Evolutionary conservation across 495 filamentous ascomycete species (phyloP), one percentile per base, ranked within the genome.

Genomic region (Hyaloscypha variabilis): DNA sequence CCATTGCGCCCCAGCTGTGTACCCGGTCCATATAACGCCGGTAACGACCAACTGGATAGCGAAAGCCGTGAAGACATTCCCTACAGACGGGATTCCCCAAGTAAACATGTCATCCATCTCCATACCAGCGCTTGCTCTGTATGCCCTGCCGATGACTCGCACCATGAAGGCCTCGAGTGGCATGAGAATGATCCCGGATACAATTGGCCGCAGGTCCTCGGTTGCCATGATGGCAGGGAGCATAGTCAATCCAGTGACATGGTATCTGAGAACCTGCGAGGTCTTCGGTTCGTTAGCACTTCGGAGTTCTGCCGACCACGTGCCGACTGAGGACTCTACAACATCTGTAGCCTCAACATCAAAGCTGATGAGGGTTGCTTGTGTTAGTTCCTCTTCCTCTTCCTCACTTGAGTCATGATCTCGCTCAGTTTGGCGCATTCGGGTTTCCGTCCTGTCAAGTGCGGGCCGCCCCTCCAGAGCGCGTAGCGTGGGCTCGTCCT

Each of bases 291-390:
- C 71, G 55, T 73, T 71, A 8, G 69, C 67, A 36, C 61, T 71
- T 26, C 82, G 76, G 17, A 86, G 74, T 62, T 86, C 83, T 42
- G 83, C 83, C n/a, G 82, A 81, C 83, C 83, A 86, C 4, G 79
- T 68, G n/a, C 80, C 82, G 2, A 57, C 26, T 4, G 78, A 76
- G 13, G 73, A 74, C 31, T 76, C 77, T 24, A 72, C 74, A 1
- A 76, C 72, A 52, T 83, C 80, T 49, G 77, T 79, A 8, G 82
- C 76, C 57, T 85, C 82, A 29, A 86, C 82, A 68, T 86, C 83
- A 55, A 86, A 85, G 60, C 79, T 84, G n/a, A 86, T 84, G 1
- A 86, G 68, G 0, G 82, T 84, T 3, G 81, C 75, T 60, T 79
- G 81, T 23, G 81, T 70, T 25, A 79, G 67, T 31, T 85, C 82